phyloP scores from a whole-genome alignment of 495 filamentous ascomycete genomes.

The Daldinia loculata region DNA sequence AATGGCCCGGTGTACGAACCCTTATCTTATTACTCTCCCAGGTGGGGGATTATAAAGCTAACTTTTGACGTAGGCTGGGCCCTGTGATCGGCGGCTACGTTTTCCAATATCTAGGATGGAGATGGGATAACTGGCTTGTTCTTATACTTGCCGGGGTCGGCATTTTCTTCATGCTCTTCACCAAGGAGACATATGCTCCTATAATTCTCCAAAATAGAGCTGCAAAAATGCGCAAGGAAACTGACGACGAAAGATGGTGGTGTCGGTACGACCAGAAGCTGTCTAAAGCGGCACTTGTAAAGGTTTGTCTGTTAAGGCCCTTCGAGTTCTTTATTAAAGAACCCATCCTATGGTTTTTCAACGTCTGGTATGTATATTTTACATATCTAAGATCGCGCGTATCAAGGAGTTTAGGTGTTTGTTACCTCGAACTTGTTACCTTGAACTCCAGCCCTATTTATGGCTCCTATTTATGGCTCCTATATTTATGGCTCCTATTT shows the following conservation, averaged over 20 bases:
- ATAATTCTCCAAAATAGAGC: conserved; percentile 75
- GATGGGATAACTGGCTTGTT: conserved; percentile 87
- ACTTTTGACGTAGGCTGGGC: conserved; percentile 36
- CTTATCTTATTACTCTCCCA: neutral
- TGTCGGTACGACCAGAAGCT: conserved; percentile 75
- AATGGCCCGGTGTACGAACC: conserved; percentile 69
- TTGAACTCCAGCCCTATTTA: neutral
- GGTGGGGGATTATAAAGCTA: neutral
- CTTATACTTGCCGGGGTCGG: conserved; percentile 71
- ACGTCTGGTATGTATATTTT: conserved; percentile 59
- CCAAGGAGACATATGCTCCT: conserved; percentile 83
- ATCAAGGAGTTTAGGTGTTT: too few species aligned
- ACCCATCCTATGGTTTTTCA: conserved; percentile 87
- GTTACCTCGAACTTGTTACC: neutral
- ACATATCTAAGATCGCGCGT: neutral
- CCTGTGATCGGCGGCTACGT: conserved; percentile 81
- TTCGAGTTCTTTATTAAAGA: conserved; percentile 82
- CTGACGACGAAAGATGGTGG: conserved; percentile 78
- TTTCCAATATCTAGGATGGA: conserved; percentile 80
- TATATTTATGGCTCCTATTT: neutral
- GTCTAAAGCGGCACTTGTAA: conserved; percentile 58
- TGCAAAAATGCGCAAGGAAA: conserved; percentile 73
- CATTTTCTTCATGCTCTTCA: conserved; percentile 58
- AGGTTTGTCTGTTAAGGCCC: conserved; percentile 76
- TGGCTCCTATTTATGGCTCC: neutral